phyloP scores from a whole-genome alignment of 768 basidiomycete species.

The Phaeolepiota aurea region DNA sequence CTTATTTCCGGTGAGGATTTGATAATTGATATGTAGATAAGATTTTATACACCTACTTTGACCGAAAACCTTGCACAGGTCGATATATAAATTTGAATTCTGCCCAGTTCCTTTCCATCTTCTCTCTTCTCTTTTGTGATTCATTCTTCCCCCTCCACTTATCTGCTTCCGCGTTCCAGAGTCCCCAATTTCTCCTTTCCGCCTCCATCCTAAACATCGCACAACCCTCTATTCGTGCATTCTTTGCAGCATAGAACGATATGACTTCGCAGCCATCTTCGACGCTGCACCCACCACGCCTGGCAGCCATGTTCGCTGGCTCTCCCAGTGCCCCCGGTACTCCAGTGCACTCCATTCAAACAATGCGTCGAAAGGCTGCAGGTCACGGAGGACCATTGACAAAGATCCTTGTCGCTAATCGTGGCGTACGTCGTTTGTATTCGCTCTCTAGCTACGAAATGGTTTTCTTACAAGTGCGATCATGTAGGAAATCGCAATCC shows the following conservation, averaged over 20 bases:
- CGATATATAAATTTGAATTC: background rate
- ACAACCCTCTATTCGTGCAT: background rate
- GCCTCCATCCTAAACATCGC: conserved; percentile 3
- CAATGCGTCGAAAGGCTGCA: conserved; percentile 84
- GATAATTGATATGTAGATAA: too few species aligned
- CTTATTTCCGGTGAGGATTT: conserved; percentile 18
- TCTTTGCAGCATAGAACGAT: too few species aligned
- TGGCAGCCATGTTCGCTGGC: conserved; percentile 62
- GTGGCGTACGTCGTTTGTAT: conserved; percentile 52
- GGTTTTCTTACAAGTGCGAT: conserved; percentile 5
- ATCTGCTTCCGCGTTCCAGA: conserved; percentile 1
- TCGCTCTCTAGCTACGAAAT: background rate
- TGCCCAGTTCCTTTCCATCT: background rate
- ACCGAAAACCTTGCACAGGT: background rate
- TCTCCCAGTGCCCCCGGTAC: conserved; percentile 78
- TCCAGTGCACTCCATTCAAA: conserved; percentile 84
- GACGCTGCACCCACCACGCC: conserved; percentile 61
- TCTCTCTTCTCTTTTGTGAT: too few species aligned
- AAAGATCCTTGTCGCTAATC: conserved; percentile 88
- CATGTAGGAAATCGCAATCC: conserved; percentile 92
- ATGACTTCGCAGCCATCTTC: conserved; percentile 31
- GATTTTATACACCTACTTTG: background rate
- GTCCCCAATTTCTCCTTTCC: conserved; percentile 6
- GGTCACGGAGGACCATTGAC: conserved; percentile 87
- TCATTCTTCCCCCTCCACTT: too few species aligned